Evolutionary conservation across 2,329 filamentous ascomycete species (phyloP), one percentile per base, ranked within the genome.

Genomic region (Penicillium sp.): DNA sequence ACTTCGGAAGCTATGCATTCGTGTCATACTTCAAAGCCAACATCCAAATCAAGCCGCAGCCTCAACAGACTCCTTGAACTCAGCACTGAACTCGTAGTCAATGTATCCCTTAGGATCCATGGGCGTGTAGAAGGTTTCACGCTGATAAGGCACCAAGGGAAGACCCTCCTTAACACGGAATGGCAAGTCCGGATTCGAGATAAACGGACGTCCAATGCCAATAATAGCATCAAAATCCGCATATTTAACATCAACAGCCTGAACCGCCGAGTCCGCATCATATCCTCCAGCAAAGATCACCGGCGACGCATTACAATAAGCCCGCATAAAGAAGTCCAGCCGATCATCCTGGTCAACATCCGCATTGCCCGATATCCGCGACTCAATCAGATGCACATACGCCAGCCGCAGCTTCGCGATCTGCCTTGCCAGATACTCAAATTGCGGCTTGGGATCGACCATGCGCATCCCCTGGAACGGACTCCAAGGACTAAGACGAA

Each of bases 341-440:
- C 70, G 61, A 2, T 67, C 59, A 7, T 73, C 68, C 1, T 59
- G 57, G 45, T 80, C 76, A 3, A 67, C 46, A 14, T 68, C 65
- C 0, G 50, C 43, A 39, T 57, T 61, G 2, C 68, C 67, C 6
- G 58, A 43, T 51, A 85, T 71, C 0, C 83, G 78, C 0, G 82
- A 78, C 63, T 89, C 84, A 7, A 89, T 72, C 0, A 87, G 54
- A 65, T 88, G 84, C 2, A 87, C 66, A 63, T 84, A 89, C 0
- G 84, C 79, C 13, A 89, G 71, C 1, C 79, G 76, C 1, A 85
- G 67, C 26, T 74, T 68, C 49, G 77, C 79, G 10, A 84, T 71
- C 39, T 79, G 76, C 30, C 71, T 62, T 39, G 84, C 76, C 7
- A 88, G 65, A 61, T 89, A 76, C 0, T 73, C 74, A 64, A 88